Base-by-base conservation (phyloP, 768 basidiomycete genomes). In the Lactarius vividus region DNA sequence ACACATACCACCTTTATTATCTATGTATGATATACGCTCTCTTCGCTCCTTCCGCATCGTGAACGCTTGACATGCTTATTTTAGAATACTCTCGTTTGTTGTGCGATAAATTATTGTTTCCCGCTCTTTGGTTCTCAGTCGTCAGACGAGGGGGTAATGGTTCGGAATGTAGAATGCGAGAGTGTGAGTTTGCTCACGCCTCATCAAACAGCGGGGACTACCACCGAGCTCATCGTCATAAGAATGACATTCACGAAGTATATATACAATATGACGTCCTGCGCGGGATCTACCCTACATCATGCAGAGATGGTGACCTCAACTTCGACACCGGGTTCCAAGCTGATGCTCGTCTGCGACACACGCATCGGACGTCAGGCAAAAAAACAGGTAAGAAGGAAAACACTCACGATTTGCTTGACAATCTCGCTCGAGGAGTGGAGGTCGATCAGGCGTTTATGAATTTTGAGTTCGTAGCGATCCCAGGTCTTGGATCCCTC, bases 401-500 rank as follows among this genome's bases (percentile, higher is more conserved):
- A 23, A 16, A 28, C 20, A 82, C 94, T 75, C 72, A 98, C 96
- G 75, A 99, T 99, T 81, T 98, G 96, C 86, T 98, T 99, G 82
- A 99, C 97, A 72, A 98, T 91, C 82, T 98, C 97, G 77, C 92
- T 92, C 69, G 96, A 96, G 59, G 97, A 96, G 84, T 96, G 94
- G 72, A 99, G 83, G 84, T 99, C 97, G 75, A 99, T 98, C 78
- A 99, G 85, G 75, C 97, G 92, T 84, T 99, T 99, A 89, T 99
- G 96, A 69, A 99, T 84, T 84, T 96, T 96, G 82, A 99, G 89
- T 82, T 99, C 96, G 81, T 95, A 98, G 74, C 93, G 88, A 81
- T 99, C 97, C 97, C 97, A 99, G 76, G 97, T 99, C 89, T 99
- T 99, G 73, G 97, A 98, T 84, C 97, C 97, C 81, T 98, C 97